Evolutionary conservation across 2,329 filamentous ascomycete species (phyloP).

Genomic region (Knufia fluminis): DNA sequence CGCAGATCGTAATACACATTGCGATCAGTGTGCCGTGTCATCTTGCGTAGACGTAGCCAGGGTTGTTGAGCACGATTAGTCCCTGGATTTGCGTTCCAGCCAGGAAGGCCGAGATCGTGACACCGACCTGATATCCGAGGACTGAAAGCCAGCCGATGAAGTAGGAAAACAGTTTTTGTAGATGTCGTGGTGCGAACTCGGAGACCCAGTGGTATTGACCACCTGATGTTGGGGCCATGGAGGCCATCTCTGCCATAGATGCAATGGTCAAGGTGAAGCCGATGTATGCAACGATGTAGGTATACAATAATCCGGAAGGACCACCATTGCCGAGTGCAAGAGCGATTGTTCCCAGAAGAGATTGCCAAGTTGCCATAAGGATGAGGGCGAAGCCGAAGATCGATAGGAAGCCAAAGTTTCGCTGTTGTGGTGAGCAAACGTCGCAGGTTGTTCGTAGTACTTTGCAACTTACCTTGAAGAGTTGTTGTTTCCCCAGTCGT

Average conservation of each 20-base stretch:
- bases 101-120: constrained; percentile 25
- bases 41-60: constrained; percentile 29
- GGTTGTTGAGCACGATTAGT: constrained; percentile 35
- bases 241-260: constrained; percentile 44
- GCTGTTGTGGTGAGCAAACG: constrained; percentile 20
- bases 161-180: constrained; percentile 26
- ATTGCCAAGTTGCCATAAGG: constrained; percentile 34
- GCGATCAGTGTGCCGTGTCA: constrained; percentile 38
- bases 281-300: constrained; percentile 41
- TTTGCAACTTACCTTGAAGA: constrained; percentile 3
- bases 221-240: constrained; percentile 28
- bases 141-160: constrained; percentile 23
- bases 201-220: constrained; percentile 31
- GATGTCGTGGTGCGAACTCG: constrained; percentile 25
- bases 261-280: constrained; percentile 35
- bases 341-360: constrained; percentile 24
- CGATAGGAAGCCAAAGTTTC: constrained; percentile 33
- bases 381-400: constrained; percentile 34
- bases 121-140: constrained; percentile 21
- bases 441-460: background rate
- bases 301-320: constrained; percentile 41
- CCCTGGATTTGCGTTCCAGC: constrained; percentile 37
- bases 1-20: constrained; percentile 29
- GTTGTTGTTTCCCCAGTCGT: constrained; percentile 8
- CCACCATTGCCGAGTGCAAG: constrained; percentile 15